Evolutionary conservation across 352 stramenopile species (phyloP), one percentile per base, ranked within the genome.

Genomic region (Pythium apleroticum): DNA sequence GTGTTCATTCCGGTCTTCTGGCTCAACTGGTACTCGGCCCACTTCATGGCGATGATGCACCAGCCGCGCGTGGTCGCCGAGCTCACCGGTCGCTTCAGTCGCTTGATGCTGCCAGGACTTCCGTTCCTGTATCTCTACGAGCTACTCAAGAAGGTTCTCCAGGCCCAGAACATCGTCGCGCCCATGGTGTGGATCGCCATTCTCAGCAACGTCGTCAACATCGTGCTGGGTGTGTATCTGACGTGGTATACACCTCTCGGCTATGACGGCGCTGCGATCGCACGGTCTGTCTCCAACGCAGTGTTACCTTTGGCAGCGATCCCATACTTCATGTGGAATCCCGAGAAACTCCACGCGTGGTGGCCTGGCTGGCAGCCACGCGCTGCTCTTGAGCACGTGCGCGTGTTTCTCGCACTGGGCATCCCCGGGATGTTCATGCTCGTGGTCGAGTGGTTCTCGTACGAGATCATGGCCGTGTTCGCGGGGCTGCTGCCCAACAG

Each of bases 121-220:
- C 90, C 89, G 28, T 93, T 89, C 55, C 63, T 95, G 31, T 97
- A 84, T 58, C 65, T 84, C 0, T 97, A 96, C 65, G 88, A 97
- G 73, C 65, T 96, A 50, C 59, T 96, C 52, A 83, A 89, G 60
- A 96, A 96, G 65, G 60, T 96, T 2, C 79, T 90, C 25, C 86
- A 97, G 70, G 84, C 90, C 27, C 81, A 94, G 67, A 96, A 96
- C 49, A 76, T 96, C 57, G 81, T 94, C n/a, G 45, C 72, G 22
- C 90, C 90, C 2, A 93, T 97, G 85, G 79, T 96, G 35, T 80
- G 84, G 46, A 88, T 94, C 49, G 82, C 84, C 5, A 64, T 93
- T 10, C 39, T 89, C 27, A 84, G 79, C 64, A 92, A 94, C 45
- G 14, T 94, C 8, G 79, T 96, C 55, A 94, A 97, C 72, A 62